Evolutionary conservation across 768 basidiomycete genomes (phyloP).

Genomic region (Leccinum broughii): DNA sequence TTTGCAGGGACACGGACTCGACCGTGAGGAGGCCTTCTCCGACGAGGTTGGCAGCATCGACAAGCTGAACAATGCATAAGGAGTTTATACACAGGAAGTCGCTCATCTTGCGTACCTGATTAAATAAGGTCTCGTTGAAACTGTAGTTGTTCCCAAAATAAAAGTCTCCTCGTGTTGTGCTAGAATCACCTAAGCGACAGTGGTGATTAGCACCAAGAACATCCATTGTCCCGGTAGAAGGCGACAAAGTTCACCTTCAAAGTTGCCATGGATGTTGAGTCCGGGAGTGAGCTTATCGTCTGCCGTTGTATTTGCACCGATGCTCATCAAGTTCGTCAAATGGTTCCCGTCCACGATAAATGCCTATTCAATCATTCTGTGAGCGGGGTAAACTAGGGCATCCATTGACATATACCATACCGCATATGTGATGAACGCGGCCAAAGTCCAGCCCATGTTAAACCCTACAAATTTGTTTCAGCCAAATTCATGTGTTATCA

Average conservation of each 20-base stretch:
- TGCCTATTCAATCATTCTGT: slow-evolving; percentile 12
- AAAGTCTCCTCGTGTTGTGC: slow-evolving; percentile 26
- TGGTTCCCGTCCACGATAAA: slow-evolving; percentile 31
- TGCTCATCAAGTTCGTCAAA: slow-evolving; percentile 29
- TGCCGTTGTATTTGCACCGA: slow-evolving; percentile 25
- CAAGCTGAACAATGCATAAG: slow-evolving; percentile 14
- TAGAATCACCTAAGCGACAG: slow-evolving; percentile 21
- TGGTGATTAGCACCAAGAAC: neutral
- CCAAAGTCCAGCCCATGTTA: slow-evolving; percentile 27
- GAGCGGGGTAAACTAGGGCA: neutral
- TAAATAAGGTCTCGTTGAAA: slow-evolving; percentile 30
- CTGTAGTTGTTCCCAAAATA: slow-evolving; percentile 29
- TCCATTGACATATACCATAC: slow-evolving; percentile 14
- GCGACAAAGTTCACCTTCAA: slow-evolving; percentile 17
- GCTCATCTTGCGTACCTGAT: slow-evolving; percentile 11
- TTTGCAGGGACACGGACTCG: slow-evolving; percentile 23
- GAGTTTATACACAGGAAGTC: neutral
- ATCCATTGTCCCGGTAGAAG: neutral
- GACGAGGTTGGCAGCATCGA: slow-evolving; percentile 17
- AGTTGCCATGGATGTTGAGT: slow-evolving; percentile 25
- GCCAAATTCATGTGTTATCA: neutral
- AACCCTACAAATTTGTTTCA: slow-evolving; percentile 13
- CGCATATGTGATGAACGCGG: slow-evolving; percentile 22
- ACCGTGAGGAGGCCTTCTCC: slow-evolving; percentile 22
- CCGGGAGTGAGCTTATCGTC: slow-evolving; percentile 16